Base-by-base conservation (phyloP, 257 asterid genomes). In the Nicotiana tabacum region DNA sequence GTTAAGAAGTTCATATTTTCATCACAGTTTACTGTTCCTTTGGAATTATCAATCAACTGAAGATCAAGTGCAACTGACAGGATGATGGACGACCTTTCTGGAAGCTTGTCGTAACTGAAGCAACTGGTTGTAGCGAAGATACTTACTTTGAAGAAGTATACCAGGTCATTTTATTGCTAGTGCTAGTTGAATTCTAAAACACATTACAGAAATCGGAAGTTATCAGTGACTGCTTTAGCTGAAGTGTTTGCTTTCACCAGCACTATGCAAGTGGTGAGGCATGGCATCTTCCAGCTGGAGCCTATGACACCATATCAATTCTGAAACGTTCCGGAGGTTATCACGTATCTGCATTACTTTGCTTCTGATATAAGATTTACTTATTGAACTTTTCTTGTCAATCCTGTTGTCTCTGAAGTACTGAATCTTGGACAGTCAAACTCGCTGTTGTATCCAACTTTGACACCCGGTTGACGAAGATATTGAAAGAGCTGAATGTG, bases 401-500 rank as follows among this genome's bases (percentile, higher is more conserved):
- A 43, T 33, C 29, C 46, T 15, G 58, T 81, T 55, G 82, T 84
- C 77, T 88, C 70, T 84, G 83, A 81, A 77, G 66, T 82, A 62
- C 74, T 68, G 76, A 69, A 77, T 61, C 13, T 64, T 85, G 82
- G 81, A 86, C 97, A 93, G 99, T 96, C 87, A 96, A 92, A 89
- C 89, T 96, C 83, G 98, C 99, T 33, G 97, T 96, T 48, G 99
- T 94, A 27, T 96, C 99, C 84, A 96, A 96, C 86, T 96, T 94
- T 15, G 99, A 96, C 90, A 92, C 94, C 76, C 98, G 99, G 78
- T 87, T 94, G 91, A 94, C 97, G 90, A 94, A 90, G 87, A 88
- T 96, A 46, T 88, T 96, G 87, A 90, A 89, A 86, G 98, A 93
- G 81, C 95, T 96, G 64, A 83, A 88, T 48, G 95, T 94, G 57